Evolutionary conservation across 83 land plant species (phyloP), one percentile per base, ranked within the genome.

Genomic region (Isoetes engelmannii): DNA sequence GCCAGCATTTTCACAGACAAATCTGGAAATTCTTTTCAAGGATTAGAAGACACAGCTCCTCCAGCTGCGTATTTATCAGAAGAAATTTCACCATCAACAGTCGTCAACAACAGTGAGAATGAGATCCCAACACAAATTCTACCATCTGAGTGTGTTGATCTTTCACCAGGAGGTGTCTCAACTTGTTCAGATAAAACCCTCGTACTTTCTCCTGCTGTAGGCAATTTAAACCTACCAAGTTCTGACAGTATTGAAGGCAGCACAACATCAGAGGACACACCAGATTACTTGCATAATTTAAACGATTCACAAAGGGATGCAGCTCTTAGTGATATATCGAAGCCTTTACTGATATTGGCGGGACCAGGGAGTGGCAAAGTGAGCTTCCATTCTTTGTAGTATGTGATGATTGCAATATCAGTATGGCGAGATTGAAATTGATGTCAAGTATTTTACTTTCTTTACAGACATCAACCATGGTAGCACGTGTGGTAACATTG

Each of bases 291-390:
- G 72, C 70, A 58, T 44, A 75, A 82, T 44, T 67, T 93, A 69
- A 93, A 87, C 75, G 88, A 82, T 19, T 69, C 65, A 28, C 98
- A 93, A 66, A 82, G 78, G 73, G 96, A 93, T 63, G 98, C 98
- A 50, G 96, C 96, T 50, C 78, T 82, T 58, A 80, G 86, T 78
- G 90, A 90, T 62, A 81, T 84, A 7, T 75, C 80, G 45, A 83
- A 80, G 62, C 98, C 98, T n/a, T 76, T 93, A 67, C 77, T 93
- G 81, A 87, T 90, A 57, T 77, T 93, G 19, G 96, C 98, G 55
- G 92, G 98, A 10, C 98, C 96, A 45, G 96, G 96, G 74, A 93
- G 98, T 75, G 98, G 98, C 65, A 93, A 93, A 96, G 98, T 93
- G 63, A 12, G 0, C 47, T 70, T 7, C 4, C 47, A 4, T 13